Evolutionary conservation across 345 rosid species (phyloP).

Genomic region (Citrus trifoliata): DNA sequence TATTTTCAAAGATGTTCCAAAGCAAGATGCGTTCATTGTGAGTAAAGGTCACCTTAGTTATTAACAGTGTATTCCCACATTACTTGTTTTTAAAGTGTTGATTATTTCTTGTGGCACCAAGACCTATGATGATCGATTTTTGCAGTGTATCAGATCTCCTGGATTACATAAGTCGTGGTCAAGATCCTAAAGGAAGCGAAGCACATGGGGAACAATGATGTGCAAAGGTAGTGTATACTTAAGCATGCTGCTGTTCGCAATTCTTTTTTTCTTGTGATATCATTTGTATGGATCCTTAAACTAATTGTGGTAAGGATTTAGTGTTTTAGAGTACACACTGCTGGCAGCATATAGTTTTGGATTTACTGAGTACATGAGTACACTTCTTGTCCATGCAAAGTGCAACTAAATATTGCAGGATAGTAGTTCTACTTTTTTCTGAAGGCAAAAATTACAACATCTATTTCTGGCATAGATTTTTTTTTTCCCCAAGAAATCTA

Average conservation of each 20-base stretch:
- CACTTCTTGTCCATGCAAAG: not conserved
- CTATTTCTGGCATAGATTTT: no score
- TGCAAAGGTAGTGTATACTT: slow-evolving; percentile 39
- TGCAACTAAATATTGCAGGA: not conserved
- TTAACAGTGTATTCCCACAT: slow-evolving; percentile 45
- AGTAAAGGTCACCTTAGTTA: slow-evolving; percentile 83
- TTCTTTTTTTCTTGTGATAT: not conserved
- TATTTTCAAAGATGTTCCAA: slow-evolving; percentile 24
- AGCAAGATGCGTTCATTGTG: slow-evolving; percentile 63
- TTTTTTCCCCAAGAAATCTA: not conserved
- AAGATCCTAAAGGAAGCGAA: slow-evolving; percentile 46
- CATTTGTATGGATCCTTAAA: not conserved
- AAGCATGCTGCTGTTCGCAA: not conserved
- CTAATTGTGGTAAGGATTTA: not conserved
- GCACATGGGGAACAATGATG: slow-evolving; percentile 50
- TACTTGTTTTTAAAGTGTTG: slow-evolving; percentile 25
- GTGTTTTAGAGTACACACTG: not conserved
- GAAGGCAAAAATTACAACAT: no score
- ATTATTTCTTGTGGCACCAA: slow-evolving; percentile 17
- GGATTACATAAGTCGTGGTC: slow-evolving; percentile 59
- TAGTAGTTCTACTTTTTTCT: no score
- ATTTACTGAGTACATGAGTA: not conserved
- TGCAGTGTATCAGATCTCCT: slow-evolving; percentile 72
- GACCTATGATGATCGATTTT: slow-evolving; percentile 15
- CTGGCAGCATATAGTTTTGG: not conserved